Percentiles rank a stretch among this genome's conserved stretches.
These are phyloP conservation scores for Aureobasidium musti DNA, from an alignment of 2,329 filamentous ascomycete species.

Conservation along the genomic window DNA sequence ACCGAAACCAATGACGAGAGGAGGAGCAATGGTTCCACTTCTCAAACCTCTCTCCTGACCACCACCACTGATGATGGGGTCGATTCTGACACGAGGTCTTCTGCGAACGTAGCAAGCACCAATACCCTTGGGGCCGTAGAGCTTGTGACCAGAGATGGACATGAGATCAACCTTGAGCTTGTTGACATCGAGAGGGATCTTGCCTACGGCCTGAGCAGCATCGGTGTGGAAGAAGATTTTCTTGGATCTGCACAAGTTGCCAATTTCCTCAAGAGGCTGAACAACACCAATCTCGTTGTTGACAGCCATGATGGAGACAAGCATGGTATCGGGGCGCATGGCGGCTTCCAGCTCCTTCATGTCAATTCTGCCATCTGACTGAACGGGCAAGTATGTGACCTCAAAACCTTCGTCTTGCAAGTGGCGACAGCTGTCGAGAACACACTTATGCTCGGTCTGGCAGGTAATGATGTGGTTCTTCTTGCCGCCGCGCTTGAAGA, in stretches of 20 bases:
- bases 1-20: conserved; percentile 87
- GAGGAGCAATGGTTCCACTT: conserved; percentile 89
- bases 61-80: conserved; percentile 94
- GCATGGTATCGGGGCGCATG: conserved; percentile 83
- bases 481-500: conserved; percentile 90
- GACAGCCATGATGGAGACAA: conserved; percentile 98
- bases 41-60: conserved; percentile 93
- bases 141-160: conserved; percentile 98
- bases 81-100: conserved; percentile 87
- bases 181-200: conserved; percentile 95
- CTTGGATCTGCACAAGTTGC: conserved; percentile 82
- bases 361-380: conserved; percentile 79
- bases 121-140: conserved; percentile 96
- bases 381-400: conserved; percentile 93
- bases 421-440: conserved; percentile 94
- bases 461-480: conserved; percentile 98
- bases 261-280: conserved; percentile 91
- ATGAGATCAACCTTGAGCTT: conserved; percentile 98
- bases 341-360: conserved; percentile 83
- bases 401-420: conserved; percentile 96
- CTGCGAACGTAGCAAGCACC: conserved; percentile 95
- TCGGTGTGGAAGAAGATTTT: conserved; percentile 99
- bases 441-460: conserved; percentile 99
- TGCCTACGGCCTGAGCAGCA: conserved; percentile 95
- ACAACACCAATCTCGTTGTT: conserved; percentile 99